A percentile compares a stretch with the other conserved stretches of the same genome.
phyloP scores from a whole-genome alignment of 129 eudicot genomes.

The Erigeron canadensis region DNA sequence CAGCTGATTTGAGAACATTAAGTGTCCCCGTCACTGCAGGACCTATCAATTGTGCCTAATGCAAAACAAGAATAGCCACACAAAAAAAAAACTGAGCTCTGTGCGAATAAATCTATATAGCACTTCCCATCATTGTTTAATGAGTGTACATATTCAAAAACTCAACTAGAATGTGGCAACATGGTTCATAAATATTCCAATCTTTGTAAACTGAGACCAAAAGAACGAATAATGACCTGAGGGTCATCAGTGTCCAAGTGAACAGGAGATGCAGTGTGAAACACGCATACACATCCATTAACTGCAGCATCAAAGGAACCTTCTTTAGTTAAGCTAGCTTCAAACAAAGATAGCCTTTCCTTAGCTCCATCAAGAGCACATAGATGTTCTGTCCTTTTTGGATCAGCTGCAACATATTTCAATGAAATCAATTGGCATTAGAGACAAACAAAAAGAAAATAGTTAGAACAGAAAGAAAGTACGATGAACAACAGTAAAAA shows the following conservation, averaged over 20 bases:
- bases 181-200: background rate
- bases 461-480: no score
- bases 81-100: background rate
- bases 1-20: slow-evolving; percentile 45
- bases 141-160: no score
- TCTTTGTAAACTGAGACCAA: no score
- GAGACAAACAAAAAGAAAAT: no score
- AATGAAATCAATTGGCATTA: background rate
- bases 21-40: slow-evolving; percentile 52
- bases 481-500: no score
- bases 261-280: no score
- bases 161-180: background rate
- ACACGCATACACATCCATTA: background rate
- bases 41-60: slow-evolving; percentile 37
- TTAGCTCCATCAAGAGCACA: slow-evolving; percentile 57
- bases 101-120: no score
- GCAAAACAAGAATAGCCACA: no score
- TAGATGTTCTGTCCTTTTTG: slow-evolving; percentile 44
- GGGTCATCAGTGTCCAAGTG: no score
- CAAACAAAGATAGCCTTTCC: slow-evolving; percentile 45
- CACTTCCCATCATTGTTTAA: no score
- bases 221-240: background rate
- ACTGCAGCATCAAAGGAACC: slow-evolving; percentile 48
- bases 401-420: slow-evolving; percentile 43
- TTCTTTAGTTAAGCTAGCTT: slow-evolving; percentile 46